Base-by-base conservation (phyloP, 2,329 filamentous ascomycete species). In the Phyllachora maydis region DNA sequence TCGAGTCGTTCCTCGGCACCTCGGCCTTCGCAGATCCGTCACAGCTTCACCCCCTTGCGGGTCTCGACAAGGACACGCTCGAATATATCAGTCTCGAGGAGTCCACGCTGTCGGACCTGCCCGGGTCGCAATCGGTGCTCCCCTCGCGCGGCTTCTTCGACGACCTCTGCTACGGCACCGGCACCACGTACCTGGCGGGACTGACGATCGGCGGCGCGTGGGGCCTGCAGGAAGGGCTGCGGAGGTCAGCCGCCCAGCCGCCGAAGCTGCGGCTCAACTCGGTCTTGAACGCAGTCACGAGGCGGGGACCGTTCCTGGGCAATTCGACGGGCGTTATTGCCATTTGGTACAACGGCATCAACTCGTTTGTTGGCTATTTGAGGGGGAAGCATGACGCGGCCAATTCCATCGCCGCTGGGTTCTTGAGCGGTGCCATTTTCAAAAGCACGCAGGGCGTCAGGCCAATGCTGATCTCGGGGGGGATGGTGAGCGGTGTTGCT, bases 81-180 rank as follows among this genome's bases (percentile, higher is more conserved):
- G 88, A 98, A 49, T 98, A 98, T 51, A 65, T 98, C 34, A 73
- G 75, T 14, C 72, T 98, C 41, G 88, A 98, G 52, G 90, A 98
- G 46, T 78, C 81, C 23, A 67, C 73, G 14, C 68, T 93, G 28
- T 82, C 81, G 31, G 72, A 90, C 40, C 64, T 91, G 11, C 82
- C 83, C 23, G 83, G 82, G 41, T 65, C 71, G 29, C 76, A 78
- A 45, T 90, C 85, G 20, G 75, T 83, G 26, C 65, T 98, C 26
- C 88, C 90, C 20, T 93, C 83, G 27, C 74, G 88, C 47, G 88
- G 88, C 45, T 98, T 91, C 70, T 91, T 83, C 30, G 88, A 98
- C 45, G 88, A 98, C 48, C 67, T 98, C 29, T 95, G 88, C 54
- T 98, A 98, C 48, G 88, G 90, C 42, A 90, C 88, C 12, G 88